Base-by-base conservation (phyloP, 1,284 basidiomycete species). In the Microbotryomycetes sp. region DNA sequence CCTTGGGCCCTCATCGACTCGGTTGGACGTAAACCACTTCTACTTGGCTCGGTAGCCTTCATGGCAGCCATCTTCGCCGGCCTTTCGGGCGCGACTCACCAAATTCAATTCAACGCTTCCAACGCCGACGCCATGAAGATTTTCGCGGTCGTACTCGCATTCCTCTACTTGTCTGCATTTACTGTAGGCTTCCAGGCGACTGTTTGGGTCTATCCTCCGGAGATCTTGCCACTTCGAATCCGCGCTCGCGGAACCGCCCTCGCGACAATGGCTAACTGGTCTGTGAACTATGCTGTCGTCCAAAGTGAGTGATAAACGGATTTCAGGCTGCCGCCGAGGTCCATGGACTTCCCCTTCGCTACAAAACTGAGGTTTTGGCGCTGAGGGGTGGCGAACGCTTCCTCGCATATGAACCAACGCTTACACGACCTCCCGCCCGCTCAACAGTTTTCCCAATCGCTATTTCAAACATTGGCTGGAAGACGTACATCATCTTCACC, bases 1-100 rank as follows among this genome's bases (percentile, higher is more conserved):
- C 69, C 69, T 18, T 73, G 72, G 71, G 68, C 73, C 52, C 57
- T 75, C 52, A 75, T 75, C 62, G 74, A 76, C 60, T 63, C 62
- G 15, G 56, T 71, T 15, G 75, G 74, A 16, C 68, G 74, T 45
- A 61, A 73, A 45, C 69, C 69, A 45, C 64, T 75, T 9, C 60
- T 75, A 5, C 66, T 75, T 24, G 62, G 65, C 26, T 71, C 69
- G 29, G 70, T 72, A 26, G 51, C 71, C 23, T 61, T 71, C 16
- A 75, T 74, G 74, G 64, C 69, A n/a, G 49, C 53, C 29, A 65
- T 60, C 56, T 75, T 73, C 52, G 73, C 73, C 23, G 63, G 67
- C 26, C 67, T 75, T 58, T 64, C 70, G 6, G 74, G 71, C 1
- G 62, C 72, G 9, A 65, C 73, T 15, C 69, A 64, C 52, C 67